A percentile compares a stretch with the other conserved stretches of the same genome.
These are phyloP conservation scores for Sporodiniella umbellata DNA, from an alignment of 371 early-diverging fungal species.

Conservation along the genomic window DNA sequence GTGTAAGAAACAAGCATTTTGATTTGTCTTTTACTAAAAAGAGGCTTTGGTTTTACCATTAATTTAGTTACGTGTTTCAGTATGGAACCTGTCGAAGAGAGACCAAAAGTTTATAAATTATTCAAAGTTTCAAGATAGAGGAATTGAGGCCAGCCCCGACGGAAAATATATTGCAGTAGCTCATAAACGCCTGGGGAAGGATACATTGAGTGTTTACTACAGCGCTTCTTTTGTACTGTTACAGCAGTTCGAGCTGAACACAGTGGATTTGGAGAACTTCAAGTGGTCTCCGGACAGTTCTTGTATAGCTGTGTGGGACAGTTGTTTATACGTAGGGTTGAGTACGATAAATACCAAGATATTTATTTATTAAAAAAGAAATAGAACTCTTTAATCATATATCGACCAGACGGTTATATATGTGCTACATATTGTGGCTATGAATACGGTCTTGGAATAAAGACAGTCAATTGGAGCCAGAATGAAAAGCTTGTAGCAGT, in stretches of 20 bases:
- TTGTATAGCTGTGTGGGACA: constrained; percentile 74
- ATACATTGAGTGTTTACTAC: constrained; percentile 68
- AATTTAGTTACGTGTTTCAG: constrained; percentile 8
- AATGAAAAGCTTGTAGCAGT: constrained; percentile 73
- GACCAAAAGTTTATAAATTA: constrained; percentile 12
- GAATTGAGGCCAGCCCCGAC: constrained; percentile 57
- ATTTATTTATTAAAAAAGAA: too few relatives aligned
- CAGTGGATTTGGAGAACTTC: constrained; percentile 64
- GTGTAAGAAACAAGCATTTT: constrained; percentile 31
- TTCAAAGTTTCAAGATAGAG: constrained; percentile 15
- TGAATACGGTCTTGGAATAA: constrained; percentile 71
- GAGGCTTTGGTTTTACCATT: neutral
- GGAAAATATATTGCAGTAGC: constrained; percentile 66
- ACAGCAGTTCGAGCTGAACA: constrained; percentile 55
- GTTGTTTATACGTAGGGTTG: constrained; percentile 40
- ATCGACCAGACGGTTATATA: constrained; percentile 66
- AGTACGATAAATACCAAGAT: constrained; percentile 1
- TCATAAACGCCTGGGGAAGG: constrained; percentile 61
- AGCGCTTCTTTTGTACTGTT: constrained; percentile 44
- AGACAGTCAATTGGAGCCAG: constrained; percentile 71
- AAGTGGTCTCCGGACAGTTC: constrained; percentile 85
- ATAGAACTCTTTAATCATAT: constrained; percentile 67
- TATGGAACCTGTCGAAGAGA: constrained; percentile 18
- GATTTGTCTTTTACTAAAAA: neutral
- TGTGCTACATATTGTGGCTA: constrained; percentile 50